phyloP scores from a whole-genome alignment of 1,284 basidiomycete genomes.

The Polyporus tsugae region DNA sequence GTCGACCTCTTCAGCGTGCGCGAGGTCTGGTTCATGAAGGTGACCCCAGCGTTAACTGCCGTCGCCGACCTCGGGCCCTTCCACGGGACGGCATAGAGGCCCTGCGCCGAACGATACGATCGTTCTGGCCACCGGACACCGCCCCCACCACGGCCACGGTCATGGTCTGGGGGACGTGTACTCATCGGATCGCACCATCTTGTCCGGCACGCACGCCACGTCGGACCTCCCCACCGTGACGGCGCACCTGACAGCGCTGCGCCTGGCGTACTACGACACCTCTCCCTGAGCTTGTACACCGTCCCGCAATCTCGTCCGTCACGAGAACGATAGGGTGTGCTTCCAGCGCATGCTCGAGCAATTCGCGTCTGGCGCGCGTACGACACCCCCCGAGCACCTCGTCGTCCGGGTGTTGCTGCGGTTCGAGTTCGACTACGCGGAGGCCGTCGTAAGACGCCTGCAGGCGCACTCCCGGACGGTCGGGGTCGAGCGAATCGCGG shows the following conservation, averaged over 20 bases:
- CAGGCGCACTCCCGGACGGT: not conserved
- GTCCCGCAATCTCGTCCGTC: too few species aligned
- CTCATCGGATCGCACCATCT: not conserved
- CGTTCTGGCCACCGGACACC: not conserved
- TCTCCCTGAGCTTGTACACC: too few species aligned
- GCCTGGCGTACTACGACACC: not conserved
- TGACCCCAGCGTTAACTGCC: too few species aligned
- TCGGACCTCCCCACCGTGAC: too few species aligned
- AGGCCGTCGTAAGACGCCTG: not conserved
- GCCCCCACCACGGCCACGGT: not conserved
- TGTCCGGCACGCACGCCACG: not conserved
- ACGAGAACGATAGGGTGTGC: not conserved
- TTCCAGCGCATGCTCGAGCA: not conserved
- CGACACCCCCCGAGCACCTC: not conserved
- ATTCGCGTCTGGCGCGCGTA: conserved; percentile 5
- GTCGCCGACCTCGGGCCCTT: too few species aligned
- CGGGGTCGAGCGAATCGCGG: not conserved
- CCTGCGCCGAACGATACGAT: not conserved
- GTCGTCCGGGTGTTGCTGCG: conserved; percentile 10
- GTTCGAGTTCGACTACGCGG: not conserved
- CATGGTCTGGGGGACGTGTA: not conserved
- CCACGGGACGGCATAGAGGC: too few species aligned
- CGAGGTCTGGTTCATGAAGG: conserved; percentile 8
- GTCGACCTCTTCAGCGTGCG: conserved; percentile 5
- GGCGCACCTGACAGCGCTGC: not conserved